Evolutionary conservation across 78 protist species (phyloP), one percentile per base, ranked within the genome.

Genomic region (Fonticula alba): DNA sequence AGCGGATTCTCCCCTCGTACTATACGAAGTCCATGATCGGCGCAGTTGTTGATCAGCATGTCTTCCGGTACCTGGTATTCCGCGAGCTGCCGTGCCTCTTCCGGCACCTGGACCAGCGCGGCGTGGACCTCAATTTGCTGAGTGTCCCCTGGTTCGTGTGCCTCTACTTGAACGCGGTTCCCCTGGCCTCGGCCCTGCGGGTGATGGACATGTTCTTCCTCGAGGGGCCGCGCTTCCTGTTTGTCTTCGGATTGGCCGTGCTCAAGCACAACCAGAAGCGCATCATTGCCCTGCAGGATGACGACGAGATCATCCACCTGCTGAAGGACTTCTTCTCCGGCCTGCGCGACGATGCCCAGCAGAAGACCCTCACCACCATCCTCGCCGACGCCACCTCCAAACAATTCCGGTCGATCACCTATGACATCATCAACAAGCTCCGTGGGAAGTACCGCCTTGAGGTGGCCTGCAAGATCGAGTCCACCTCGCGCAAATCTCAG

Each of bases 111-210:
- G 65, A 13, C 22, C 49, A 20, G 11, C 41, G 22, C 33, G 50
- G 50, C 9, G n/a, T 61, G 10, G 71, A 72, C 29, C 11, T 70
- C 0, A 43, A 67, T 35, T 32, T 76, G 41, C 40, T 76, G 22
- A 51, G 66, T 14, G 27, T 76, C 33, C 81, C 81, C 54, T 69
- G 81, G 75, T 70, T 76, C 27, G 29, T 76, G 24, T 76, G 77
- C 51, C 20, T 69, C 0, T 76, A 67, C 36, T 61, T 76, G 19
- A 68, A 72, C 1, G 38, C 50, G 31, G 54, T 66, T 24, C 76
- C 65, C 15, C 66, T 70, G 65, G 81, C 66, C 27, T 24, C 62
- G n/a, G 38, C 58, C 15, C 33, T 76, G 19, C 22, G 81, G 5
- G 37, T 76, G 17, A n/a, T 76, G 26, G 81, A 76, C 46, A 62